Percentiles rank a stretch among this genome's conserved stretches.
Conservation (phyloP, 2,329 filamentous ascomycete species). For the Epichloe brachyelytri region DNA sequence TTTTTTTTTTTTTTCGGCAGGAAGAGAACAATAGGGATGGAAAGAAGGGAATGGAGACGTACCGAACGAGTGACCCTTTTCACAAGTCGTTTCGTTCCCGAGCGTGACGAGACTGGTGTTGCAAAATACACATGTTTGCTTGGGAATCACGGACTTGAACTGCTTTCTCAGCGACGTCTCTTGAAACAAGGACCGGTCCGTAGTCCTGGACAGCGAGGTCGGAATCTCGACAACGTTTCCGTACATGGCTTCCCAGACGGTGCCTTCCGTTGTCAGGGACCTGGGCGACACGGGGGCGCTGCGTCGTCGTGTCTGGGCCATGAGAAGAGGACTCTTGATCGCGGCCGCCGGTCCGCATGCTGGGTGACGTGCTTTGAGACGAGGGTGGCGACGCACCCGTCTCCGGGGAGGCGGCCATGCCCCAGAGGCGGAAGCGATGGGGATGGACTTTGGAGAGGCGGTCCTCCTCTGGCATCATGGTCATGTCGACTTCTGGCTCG, state of each 20-base stretch:
- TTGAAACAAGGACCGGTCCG: slow-evolving; percentile 7
- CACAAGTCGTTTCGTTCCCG: slow-evolving; percentile 25
- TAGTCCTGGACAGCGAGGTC: slow-evolving; percentile 20
- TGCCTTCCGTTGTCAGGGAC: slow-evolving; percentile 38
- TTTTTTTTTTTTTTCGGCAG: too few relatives aligned
- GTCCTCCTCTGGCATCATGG: slow-evolving; percentile 15
- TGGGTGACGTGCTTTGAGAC: slow-evolving; percentile 35
- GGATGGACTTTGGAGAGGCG: slow-evolving; percentile 31
- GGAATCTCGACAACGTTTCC: slow-evolving; percentile 34
- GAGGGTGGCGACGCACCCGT: slow-evolving; percentile 37
- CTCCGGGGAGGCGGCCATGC: slow-evolving; percentile 37
- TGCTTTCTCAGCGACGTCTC: slow-evolving; percentile 21
- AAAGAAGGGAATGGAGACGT: slow-evolving; percentile 7
- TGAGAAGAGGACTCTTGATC: slow-evolving; percentile 25
- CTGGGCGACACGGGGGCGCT: neutral
- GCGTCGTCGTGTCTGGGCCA: slow-evolving; percentile 12
- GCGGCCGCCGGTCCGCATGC: slow-evolving; percentile 30
- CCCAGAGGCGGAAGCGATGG: slow-evolving; percentile 40
- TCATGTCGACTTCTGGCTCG: slow-evolving; percentile 8
- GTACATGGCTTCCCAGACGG: slow-evolving; percentile 47
- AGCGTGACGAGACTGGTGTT: slow-evolving; percentile 19
- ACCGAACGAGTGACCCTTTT: slow-evolving; percentile 28
- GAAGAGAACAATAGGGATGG: neutral
- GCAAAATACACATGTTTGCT: slow-evolving; percentile 37
- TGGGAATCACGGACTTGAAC: slow-evolving; percentile 23